Base-by-base conservation (phyloP, 768 basidiomycete species). In the Boletus rex-veris region DNA sequence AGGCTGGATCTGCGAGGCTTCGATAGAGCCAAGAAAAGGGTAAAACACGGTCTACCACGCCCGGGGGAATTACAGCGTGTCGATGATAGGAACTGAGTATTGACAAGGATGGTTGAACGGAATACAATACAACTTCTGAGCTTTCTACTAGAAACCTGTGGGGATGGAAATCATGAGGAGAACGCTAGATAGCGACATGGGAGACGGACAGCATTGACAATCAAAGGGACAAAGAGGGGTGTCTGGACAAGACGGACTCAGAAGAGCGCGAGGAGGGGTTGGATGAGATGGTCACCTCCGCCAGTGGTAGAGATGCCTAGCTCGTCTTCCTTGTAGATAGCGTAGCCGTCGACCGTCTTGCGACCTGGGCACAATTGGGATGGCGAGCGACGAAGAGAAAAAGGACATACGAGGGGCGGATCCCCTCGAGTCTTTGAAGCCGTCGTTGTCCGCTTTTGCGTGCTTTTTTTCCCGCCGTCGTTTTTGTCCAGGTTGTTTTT, bases 141-240 rank as follows among this genome's bases (percentile, higher is more conserved):
- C n/a, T 35, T 35, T 35, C 14, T 14, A 38, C 16, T 69, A 71
- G 41, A 69, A 71, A 55, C 69, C 69, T 71, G 56, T 12, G 26
- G 16, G 31, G 19, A 43, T n/a, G 30, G 21, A 40, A 31, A 42
- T 12, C 26, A 35, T 39, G n/a, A 54, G 48, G 35, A 31, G 28
- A 44, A 24, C 9, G 12, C 4, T 12, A 21, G n/a, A 3, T 6
- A 16, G 12, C 8, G 18, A 39, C 21, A 36, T n/a, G 36, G 35
- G 37, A 9, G 43, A 75, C 89, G 72, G 63, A 91, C 92, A 93
- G 62, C 92, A 93, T 36, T 89, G 77, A 69, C 92, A 93, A 67
- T 93, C 92, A 65, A 93, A 93, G 7, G 92, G 92, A 73, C 91
- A 93, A 38, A 88, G 69, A 4, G 88, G 81, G 0, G 91, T 92